These are phyloP conservation scores for Arthrobotrys conoides DNA, from an alignment of 2,329 filamentous ascomycete species.

Conservation along the genomic window DNA sequence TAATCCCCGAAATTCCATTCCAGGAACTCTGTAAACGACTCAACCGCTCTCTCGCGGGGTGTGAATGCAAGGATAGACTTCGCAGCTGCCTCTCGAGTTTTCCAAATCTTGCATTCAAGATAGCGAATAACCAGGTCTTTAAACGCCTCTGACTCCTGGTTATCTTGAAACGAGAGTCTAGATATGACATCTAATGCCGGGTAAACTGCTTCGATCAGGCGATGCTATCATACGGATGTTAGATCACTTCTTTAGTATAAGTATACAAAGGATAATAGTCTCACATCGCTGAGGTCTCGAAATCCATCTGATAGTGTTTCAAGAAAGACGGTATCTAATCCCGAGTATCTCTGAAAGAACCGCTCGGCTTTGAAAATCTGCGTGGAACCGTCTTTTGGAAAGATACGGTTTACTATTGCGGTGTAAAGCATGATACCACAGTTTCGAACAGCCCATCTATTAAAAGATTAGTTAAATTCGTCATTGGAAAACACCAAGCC, in stretches of 20 bases:
- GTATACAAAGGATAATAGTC: neutral
- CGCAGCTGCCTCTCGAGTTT: slow-evolving; percentile 84
- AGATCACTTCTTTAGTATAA: neutral
- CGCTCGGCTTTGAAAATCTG: slow-evolving; percentile 28
- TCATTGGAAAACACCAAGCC: neutral
- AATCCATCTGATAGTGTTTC: slow-evolving; percentile 50
- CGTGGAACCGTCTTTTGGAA: slow-evolving; percentile 66
- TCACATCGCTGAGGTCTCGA: slow-evolving; percentile 45
- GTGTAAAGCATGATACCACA: slow-evolving; percentile 91
- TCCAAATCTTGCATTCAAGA: slow-evolving; percentile 80
- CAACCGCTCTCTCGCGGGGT: slow-evolving; percentile 65
- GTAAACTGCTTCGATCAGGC: slow-evolving; percentile 78
- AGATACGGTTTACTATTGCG: slow-evolving; percentile 83
- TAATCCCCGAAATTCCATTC: slow-evolving; percentile 67
- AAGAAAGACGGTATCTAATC: slow-evolving; percentile 28
- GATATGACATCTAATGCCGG: slow-evolving; percentile 83
- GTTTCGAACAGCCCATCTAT: slow-evolving; percentile 88
- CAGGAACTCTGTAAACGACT: slow-evolving; percentile 68
- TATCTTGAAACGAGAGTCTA: slow-evolving; percentile 53
- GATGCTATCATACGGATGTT: slow-evolving; percentile 63
- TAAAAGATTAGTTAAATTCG: neutral
- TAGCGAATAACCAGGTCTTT: slow-evolving; percentile 74
- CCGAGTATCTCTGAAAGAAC: slow-evolving; percentile 51
- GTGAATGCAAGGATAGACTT: slow-evolving; percentile 78
- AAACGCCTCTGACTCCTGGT: slow-evolving; percentile 68